Conservation (phyloP, 179 eudicot genomes). For the Pouteria campechiana region DNA sequence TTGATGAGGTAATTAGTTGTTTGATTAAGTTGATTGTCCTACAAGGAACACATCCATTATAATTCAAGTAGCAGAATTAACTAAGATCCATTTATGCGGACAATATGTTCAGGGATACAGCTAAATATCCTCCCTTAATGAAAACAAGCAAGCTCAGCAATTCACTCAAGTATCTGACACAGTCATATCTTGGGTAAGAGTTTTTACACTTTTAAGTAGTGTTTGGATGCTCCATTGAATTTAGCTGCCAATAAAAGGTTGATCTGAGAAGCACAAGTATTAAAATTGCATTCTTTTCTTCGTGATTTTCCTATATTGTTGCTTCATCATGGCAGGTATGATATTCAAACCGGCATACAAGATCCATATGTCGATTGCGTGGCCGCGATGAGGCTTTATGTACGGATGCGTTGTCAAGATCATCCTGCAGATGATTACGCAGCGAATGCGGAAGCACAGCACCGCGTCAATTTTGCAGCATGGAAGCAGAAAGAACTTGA, state of each 20-base stretch:
- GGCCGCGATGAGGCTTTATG: conserved; percentile 67
- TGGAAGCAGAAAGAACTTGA: conserved; percentile 40
- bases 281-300: too few relatives aligned
- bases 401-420: conserved; percentile 52
- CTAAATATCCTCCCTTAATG: conserved; percentile 60
- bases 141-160: conserved; percentile 74
- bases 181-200: conserved; percentile 68
- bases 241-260: not conserved
- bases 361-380: conserved; percentile 67
- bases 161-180: conserved; percentile 58
- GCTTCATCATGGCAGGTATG: conserved; percentile 35
- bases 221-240: not conserved
- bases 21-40: too few relatives aligned
- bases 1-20: conserved; percentile 42
- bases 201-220: not conserved
- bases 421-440: conserved; percentile 19
- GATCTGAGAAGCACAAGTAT: too few relatives aligned
- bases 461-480: conserved; percentile 12
- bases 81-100: too few relatives aligned
- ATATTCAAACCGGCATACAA: conserved; percentile 52
- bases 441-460: not conserved
- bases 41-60: too few relatives aligned
- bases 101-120: conserved; percentile 91
- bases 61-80: too few relatives aligned
- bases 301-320: not conserved